A percentile compares a stretch with the other conserved stretches of the same genome.
These are phyloP conservation scores for Lecanoromycetidae sp. DNA, from an alignment of 2,329 filamentous ascomycete species.

Conservation along the genomic window DNA sequence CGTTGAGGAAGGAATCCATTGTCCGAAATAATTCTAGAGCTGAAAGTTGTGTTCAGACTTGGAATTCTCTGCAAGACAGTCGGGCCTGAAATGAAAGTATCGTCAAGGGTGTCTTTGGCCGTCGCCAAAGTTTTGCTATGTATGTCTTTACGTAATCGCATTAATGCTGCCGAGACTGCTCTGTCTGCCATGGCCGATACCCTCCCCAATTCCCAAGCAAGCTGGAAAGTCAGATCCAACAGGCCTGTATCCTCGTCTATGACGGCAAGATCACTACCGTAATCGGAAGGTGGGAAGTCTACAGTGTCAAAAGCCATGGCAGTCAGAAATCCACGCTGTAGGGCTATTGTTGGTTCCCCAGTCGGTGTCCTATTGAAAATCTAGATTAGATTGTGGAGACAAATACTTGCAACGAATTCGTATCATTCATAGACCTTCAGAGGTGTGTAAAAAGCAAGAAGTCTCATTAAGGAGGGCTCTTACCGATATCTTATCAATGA, in stretches of 20 bases:
- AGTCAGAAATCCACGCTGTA: neutral
- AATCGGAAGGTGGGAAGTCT: constrained; percentile 1
- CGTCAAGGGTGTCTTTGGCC: neutral
- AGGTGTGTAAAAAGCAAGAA: no score
- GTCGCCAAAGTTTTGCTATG: neutral
- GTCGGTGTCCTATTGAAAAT: no score
- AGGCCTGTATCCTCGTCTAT: neutral
- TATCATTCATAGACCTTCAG: no score
- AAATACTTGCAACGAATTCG: no score
- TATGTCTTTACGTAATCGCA: neutral
- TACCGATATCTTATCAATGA: neutral
- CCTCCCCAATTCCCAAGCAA: neutral
- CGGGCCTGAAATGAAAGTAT: neutral
- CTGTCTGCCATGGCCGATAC: neutral
- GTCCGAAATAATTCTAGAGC: neutral
- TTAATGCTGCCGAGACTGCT: neutral
- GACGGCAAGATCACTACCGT: neutral
- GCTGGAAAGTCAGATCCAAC: neutral
- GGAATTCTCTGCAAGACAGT: neutral
- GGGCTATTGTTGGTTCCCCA: neutral
- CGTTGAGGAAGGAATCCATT: neutral
- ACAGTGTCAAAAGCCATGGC: neutral
- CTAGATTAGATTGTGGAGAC: no score
- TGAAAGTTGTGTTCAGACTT: neutral
- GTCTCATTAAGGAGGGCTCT: no score